These are phyloP conservation scores for Scedosporium minutisporum DNA, from an alignment of 2,329 filamentous ascomycete species.

Conservation along the genomic window DNA sequence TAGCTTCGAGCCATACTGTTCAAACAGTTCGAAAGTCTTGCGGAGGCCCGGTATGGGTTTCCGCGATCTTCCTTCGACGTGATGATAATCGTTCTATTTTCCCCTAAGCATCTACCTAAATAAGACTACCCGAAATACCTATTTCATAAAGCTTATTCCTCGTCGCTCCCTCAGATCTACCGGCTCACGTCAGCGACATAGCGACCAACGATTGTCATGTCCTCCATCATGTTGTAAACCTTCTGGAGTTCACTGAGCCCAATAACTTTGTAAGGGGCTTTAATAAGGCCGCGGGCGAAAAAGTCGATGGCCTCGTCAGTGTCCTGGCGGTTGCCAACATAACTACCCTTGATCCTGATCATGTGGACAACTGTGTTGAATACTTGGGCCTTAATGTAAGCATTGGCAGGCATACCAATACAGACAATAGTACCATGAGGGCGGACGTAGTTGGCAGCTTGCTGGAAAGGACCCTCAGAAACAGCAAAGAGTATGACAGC, in stretches of 20 bases:
- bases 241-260: slow-evolving; percentile 70
- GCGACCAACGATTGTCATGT: slow-evolving; percentile 64
- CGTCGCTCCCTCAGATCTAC: slow-evolving; percentile 23
- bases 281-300: slow-evolving; percentile 73
- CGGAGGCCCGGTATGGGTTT: too few relatives aligned
- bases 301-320: slow-evolving; percentile 85
- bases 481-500: slow-evolving; percentile 82
- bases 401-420: slow-evolving; percentile 77
- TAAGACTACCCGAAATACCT: too few relatives aligned
- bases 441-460: slow-evolving; percentile 81
- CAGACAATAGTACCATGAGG: slow-evolving; percentile 74
- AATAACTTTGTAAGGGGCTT: slow-evolving; percentile 75
- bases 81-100: too few relatives aligned
- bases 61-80: too few relatives aligned
- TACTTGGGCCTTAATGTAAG: slow-evolving; percentile 72
- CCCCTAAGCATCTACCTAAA: too few relatives aligned
- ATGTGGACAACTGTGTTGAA: slow-evolving; percentile 84
- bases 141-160: too few relatives aligned
- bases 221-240: slow-evolving; percentile 66
- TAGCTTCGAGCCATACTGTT: too few relatives aligned
- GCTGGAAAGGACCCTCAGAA: slow-evolving; percentile 87
- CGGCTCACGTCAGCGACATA: slow-evolving; percentile 69
- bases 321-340: slow-evolving; percentile 88
- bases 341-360: slow-evolving; percentile 86
- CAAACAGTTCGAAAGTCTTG: too few relatives aligned